Conservation (phyloP, 768 basidiomycete genomes). For the Tephrocybe sp. region DNA sequence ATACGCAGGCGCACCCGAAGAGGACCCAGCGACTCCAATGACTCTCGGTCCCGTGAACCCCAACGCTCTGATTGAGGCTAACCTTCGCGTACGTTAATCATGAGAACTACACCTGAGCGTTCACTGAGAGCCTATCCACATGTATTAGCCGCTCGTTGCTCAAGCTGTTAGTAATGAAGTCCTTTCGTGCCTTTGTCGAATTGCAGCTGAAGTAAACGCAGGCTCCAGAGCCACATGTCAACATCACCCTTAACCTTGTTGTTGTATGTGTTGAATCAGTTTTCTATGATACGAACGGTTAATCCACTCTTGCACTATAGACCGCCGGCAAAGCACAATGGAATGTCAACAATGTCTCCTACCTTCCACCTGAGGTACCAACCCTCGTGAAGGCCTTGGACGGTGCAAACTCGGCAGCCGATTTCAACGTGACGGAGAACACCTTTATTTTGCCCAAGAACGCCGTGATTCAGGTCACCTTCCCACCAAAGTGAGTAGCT, state of each 20-base stretch:
- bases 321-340: conserved; percentile 23
- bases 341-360: conserved; percentile 31
- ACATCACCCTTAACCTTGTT: conserved; percentile 22
- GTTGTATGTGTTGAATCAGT: conserved; percentile 14
- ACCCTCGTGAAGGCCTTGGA: conserved; percentile 33
- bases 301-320: not conserved
- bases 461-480: conserved; percentile 34
- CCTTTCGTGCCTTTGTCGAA: not conserved
- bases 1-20: conserved; percentile 29
- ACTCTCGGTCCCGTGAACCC: conserved; percentile 17
- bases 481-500: conserved; percentile 27
- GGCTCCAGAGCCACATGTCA: conserved; percentile 23
- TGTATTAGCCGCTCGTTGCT: conserved; percentile 3
- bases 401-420: conserved; percentile 24
- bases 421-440: conserved; percentile 31
- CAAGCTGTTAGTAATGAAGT: not conserved
- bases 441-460: conserved; percentile 37
- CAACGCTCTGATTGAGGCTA: conserved; percentile 26
- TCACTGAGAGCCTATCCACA: not conserved
- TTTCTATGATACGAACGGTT: not conserved
- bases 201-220: not conserved
- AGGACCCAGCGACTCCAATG: conserved; percentile 26
- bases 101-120: too few species aligned
- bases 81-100: conserved; percentile 5
- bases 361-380: conserved; percentile 25